Percentiles rank a stretch among this genome's conserved stretches.
These are phyloP conservation scores for Madurella mycetomatis DNA, from an alignment of 2,329 filamentous ascomycete species.

Conservation along the genomic window DNA sequence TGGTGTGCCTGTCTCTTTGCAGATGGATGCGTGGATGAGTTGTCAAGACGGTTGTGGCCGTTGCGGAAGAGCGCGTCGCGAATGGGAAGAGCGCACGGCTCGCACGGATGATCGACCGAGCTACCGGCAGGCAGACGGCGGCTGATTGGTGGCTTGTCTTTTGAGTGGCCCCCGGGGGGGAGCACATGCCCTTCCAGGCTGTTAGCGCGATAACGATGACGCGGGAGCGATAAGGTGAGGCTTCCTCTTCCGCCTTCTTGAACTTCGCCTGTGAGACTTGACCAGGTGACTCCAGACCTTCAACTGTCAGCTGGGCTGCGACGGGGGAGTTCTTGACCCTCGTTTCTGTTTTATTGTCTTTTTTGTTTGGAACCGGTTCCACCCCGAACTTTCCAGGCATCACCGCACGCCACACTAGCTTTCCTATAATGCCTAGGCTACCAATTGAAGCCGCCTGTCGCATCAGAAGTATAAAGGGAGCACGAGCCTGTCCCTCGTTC, in stretches of 20 bases:
- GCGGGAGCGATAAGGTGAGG: constrained; percentile 6
- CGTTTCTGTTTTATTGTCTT: neutral
- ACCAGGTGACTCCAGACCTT: constrained; percentile 10
- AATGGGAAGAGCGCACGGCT: constrained; percentile 10
- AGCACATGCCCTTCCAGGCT: neutral
- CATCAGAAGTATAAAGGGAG: neutral
- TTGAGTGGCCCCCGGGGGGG: neutral
- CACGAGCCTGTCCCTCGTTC: neutral
- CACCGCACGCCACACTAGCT: neutral
- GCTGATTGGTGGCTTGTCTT: constrained; percentile 7
- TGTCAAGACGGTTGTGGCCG: constrained; percentile 6
- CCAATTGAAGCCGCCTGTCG: neutral
- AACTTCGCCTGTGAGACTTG: neutral
- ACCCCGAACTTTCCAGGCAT: neutral
- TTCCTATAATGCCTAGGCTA: neutral
- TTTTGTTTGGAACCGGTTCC: neutral
- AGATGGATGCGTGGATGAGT: constrained; percentile 13
- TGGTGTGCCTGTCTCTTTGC: constrained; percentile 18
- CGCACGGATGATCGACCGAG: constrained; percentile 7
- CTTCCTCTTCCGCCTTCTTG: too few relatives aligned
- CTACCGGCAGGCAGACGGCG: constrained; percentile 2
- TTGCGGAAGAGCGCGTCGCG: constrained; percentile 8
- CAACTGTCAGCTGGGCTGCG: constrained; percentile 4
- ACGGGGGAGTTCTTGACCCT: neutral
- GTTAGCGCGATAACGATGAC: constrained; percentile 9